Percentiles rank a stretch among this genome's conserved stretches.
These are phyloP conservation scores for Talaromyces stipitatus DNA, from an alignment of 495 filamentous ascomycete genomes.

Conservation along the genomic window DNA sequence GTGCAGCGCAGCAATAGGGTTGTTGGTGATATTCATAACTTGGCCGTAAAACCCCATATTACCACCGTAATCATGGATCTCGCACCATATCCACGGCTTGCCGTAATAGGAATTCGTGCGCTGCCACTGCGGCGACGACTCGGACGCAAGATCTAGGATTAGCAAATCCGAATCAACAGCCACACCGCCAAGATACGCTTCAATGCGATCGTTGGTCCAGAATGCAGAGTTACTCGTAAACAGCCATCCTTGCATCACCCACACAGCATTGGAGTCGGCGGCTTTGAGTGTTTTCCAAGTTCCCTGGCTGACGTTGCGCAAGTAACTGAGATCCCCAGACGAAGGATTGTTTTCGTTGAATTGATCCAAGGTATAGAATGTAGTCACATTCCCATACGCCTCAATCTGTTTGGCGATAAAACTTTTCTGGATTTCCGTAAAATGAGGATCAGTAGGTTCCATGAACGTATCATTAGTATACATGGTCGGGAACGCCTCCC, in stretches of 20 bases:
- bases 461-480: conserved; percentile 45
- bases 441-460: conserved; percentile 40
- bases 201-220: conserved; percentile 42
- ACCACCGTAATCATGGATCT: conserved; percentile 43
- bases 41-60: conserved; percentile 47
- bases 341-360: conserved; percentile 46
- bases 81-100: conserved; percentile 48
- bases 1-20: conserved; percentile 34
- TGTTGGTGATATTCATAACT: conserved; percentile 39
- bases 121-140: conserved; percentile 43
- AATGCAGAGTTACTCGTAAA: conserved; percentile 38
- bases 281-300: conserved; percentile 39
- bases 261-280: conserved; percentile 40
- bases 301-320: conserved; percentile 37
- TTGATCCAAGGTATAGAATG: conserved; percentile 47
- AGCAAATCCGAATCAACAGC: conserved; percentile 38
- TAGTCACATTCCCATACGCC: conserved; percentile 42
- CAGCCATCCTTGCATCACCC: conserved; percentile 51
- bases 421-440: conserved; percentile 33
- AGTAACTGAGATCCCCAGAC: conserved; percentile 38
- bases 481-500: conserved; percentile 31
- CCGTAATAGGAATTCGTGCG: conserved; percentile 43
- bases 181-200: conserved; percentile 44
- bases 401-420: conserved; percentile 42
- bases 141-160: conserved; percentile 45